Evolutionary conservation across 352 stramenopile genomes (phyloP), one percentile per base, ranked within the genome.

Genomic region (Pythium grandisporangium): DNA sequence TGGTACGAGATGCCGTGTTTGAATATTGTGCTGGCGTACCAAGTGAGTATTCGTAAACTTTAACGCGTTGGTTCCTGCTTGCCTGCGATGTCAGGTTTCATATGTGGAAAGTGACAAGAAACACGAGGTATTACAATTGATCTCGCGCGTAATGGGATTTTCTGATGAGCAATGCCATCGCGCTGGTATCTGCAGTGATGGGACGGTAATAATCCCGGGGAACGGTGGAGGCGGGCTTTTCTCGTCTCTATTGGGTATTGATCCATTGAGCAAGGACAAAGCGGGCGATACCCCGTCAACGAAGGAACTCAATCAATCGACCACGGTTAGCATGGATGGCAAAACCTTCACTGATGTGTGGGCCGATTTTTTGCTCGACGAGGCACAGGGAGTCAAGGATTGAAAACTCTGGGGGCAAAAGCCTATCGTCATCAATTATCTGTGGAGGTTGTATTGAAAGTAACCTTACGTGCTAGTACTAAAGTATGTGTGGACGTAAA

Each of bases 31-130:
- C 22, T 23, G 20, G 36, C 25, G 22, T 11, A 11, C 7, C 13
- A 12, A 24, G 7, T 26, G 6, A 22, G 23, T 6, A n/a, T n/a
- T n/a, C n/a, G n/a, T n/a, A n/a, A n/a, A n/a, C n/a, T n/a, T n/a
- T n/a, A n/a, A n/a, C n/a, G n/a, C n/a, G n/a, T n/a, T n/a, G n/a
- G n/a, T n/a, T n/a, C n/a, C 37, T 29, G 27, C 34, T 17, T 11
- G 10, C 6, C 6, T 22, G 12, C 16, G 5, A 27, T n/a, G 21
- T 1, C 20, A 82, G 66, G 69, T 89, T 5, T 69, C 75, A 26
- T 89, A 86, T n/a, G 51, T 73, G 6, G 70, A 83, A 37, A 83
- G 66, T 20, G 61, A 72, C 37, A 83, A 83, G 46, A 89, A 85
- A 49, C 48, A 61, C 10, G 72, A 89, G 36, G 62, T 89, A 24